phyloP scores from a whole-genome alignment of 768 basidiomycete genomes.

The Amanita molliuscula region DNA sequence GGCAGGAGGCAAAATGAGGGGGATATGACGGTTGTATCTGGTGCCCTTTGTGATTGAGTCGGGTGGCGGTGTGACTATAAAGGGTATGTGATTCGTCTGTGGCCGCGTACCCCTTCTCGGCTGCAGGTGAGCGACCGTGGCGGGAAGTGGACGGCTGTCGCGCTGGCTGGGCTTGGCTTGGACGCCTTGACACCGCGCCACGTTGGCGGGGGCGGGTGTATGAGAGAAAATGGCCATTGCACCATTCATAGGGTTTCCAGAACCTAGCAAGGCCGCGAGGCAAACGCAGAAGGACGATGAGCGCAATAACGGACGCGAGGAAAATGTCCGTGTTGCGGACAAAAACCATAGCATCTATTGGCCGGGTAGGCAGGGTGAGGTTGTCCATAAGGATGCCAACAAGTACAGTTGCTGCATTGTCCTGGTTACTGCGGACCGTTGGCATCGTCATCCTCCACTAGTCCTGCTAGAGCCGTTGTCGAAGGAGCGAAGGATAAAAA shows the following conservation, averaged over 20 bases:
- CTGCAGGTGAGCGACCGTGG: neutral
- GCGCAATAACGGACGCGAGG: slow-evolving; percentile 27
- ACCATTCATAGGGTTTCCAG: slow-evolving; percentile 43
- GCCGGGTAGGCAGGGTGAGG: too few relatives aligned
- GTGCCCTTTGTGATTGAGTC: slow-evolving; percentile 18
- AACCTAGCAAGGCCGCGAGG: slow-evolving; percentile 45
- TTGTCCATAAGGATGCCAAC: too few relatives aligned
- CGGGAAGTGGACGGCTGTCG: neutral
- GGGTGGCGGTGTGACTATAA: slow-evolving; percentile 16
- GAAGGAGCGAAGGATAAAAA: too few relatives aligned
- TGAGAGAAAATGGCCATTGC: slow-evolving; percentile 39
- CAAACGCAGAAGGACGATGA: slow-evolving; percentile 32
- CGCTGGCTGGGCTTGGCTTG: neutral
- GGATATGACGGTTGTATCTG: slow-evolving; percentile 26
- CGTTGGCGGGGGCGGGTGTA: slow-evolving; percentile 8
- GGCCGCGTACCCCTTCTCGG: neutral
- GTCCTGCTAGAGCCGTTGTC: too few relatives aligned
- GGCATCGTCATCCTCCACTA: too few relatives aligned
- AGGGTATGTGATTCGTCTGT: slow-evolving; percentile 21
- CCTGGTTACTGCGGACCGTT: too few relatives aligned
- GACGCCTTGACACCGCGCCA: neutral
- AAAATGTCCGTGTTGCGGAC: slow-evolving; percentile 37
- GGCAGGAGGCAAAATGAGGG: slow-evolving; percentile 36
- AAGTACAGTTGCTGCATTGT: too few relatives aligned
- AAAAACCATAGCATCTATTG: slow-evolving; percentile 6